phyloP scores from a whole-genome alignment of 176 grass and related monocot species.

The Zizania latifolia region DNA sequence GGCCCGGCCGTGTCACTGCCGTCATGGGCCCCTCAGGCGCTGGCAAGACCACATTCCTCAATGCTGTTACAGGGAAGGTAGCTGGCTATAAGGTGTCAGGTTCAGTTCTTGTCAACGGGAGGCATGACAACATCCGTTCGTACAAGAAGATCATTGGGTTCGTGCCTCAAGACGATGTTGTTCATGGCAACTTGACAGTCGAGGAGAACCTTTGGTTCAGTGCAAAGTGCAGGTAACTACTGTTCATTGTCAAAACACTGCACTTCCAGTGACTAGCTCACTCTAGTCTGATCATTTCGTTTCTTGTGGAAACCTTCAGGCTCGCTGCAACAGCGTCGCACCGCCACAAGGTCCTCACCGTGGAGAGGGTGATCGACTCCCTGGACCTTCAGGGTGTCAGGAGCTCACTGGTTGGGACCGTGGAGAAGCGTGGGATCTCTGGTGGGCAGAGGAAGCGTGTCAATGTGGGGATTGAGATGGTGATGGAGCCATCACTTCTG shows the following conservation, averaged over 20 bases:
- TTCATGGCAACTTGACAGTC: constrained; percentile 90
- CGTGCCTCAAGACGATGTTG: constrained; percentile 92
- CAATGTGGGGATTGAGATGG: constrained; percentile 94
- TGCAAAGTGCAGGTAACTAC: constrained; percentile 88
- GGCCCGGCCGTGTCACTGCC: constrained; percentile 67
- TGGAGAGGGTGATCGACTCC: constrained; percentile 88
- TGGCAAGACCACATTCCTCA: constrained; percentile 92
- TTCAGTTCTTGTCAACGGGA: constrained; percentile 70
- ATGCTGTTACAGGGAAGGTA: constrained; percentile 83
- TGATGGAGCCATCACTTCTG: constrained; percentile 88
- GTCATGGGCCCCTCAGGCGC: constrained; percentile 96
- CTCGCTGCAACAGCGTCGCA: constrained; percentile 45
- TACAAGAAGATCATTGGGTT: constrained; percentile 96
- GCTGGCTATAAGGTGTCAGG: constrained; percentile 60
- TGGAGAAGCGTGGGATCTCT: constrained; percentile 91
- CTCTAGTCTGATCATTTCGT: constrained; percentile 1
- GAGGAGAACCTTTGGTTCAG: constrained; percentile 99
- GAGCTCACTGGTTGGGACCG: constrained; percentile 73
- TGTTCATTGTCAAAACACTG: not conserved
- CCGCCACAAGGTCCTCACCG: constrained; percentile 62
- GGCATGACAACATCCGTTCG: constrained; percentile 53
- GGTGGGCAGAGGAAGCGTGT: constrained; percentile 89
- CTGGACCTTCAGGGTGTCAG: constrained; percentile 74
- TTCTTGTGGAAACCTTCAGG: constrained; percentile 28
- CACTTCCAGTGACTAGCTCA: not conserved